Evolutionary conservation across 2,329 filamentous ascomycete genomes (phyloP), one percentile per base, ranked within the genome.

Genomic region (Cladosporium cucumerinum): DNA sequence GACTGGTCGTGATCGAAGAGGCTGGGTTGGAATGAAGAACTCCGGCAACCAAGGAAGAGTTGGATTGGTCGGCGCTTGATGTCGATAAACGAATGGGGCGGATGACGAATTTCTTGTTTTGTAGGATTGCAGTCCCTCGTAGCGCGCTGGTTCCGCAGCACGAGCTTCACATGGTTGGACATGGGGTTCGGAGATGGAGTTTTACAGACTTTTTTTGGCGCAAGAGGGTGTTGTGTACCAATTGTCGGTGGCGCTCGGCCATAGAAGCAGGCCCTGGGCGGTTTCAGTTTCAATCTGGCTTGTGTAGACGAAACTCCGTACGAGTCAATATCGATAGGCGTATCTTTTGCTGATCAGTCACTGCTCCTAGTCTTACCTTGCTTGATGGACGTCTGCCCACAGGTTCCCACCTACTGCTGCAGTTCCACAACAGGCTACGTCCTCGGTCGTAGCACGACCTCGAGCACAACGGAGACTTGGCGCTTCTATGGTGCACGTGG

Each of bases 1-100:
- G 39, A 98, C 93, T 3, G 95, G 95, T 0, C 84, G 95, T 68
- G 96, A 98, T 77, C 82, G 95, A 61, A 86, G 92, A 69, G 95
- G 95, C 0, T 94, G 97, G 74, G 93, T 98, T 0, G 93, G 93
- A 0, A 85, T 85, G 49, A 85, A 82, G 73, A 76, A 82, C 7
- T 66, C 67, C 34, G 63, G 69, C 21, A 73, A 70, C 3, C 69
- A 69, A 25, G 65, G 65, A 32, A 64, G 71, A 36, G 68, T 73
- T 59, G 73, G 72, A 5, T 67, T 74, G 28, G 72, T 74, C 11
- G 72, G 72, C 16, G 69, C 72, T 43, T 70, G 63, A 68, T 57
- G 2, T 32, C 5, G 16, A 30, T 11, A 6, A 10, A 26, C 28
- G 26, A 14, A 52, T 2, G n/a, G n/a, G 6, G 39, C 39, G 39